Conservation (phyloP, 768 basidiomycete genomes). For the Lentinula sp. region DNA sequence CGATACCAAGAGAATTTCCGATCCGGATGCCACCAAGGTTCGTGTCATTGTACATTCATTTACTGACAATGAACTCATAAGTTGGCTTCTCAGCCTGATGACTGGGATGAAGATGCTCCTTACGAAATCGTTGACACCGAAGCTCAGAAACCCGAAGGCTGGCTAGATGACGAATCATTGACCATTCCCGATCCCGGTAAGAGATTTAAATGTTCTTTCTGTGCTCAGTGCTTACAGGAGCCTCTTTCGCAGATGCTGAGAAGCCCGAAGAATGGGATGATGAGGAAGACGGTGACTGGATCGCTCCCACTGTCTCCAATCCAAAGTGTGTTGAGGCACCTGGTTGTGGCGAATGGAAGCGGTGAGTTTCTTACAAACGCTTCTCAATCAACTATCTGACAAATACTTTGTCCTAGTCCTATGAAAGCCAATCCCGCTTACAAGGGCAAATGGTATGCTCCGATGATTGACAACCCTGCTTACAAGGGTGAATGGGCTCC, state of each 20-base stretch:
- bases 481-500: constrained; percentile 97
- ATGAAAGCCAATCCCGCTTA: constrained; percentile 88
- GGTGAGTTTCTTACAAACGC: constrained; percentile 30
- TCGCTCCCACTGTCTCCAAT: constrained; percentile 85
- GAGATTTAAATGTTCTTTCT: constrained; percentile 9
- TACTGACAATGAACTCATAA: background rate
- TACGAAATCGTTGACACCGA: constrained; percentile 86
- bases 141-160: constrained; percentile 88
- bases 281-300: constrained; percentile 99
- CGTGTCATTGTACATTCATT: constrained; percentile 8
- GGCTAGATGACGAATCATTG: constrained; percentile 86
- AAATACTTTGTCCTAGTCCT: constrained; percentile 39
- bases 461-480: constrained; percentile 92
- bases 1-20: constrained; percentile 78
- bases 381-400: background rate
- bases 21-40: constrained; percentile 80
- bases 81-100: constrained; percentile 57
- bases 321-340: constrained; percentile 85
- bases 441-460: constrained; percentile 98
- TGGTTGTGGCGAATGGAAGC: constrained; percentile 95
- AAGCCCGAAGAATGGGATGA: constrained; percentile 99
- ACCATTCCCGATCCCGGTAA: constrained; percentile 82
- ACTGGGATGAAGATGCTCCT: constrained; percentile 98
- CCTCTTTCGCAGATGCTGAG: constrained; percentile 50
- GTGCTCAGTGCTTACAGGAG: background rate